phyloP scores from a whole-genome alignment of 805 yeast species.

The Metschnikowia rubicola region DNA sequence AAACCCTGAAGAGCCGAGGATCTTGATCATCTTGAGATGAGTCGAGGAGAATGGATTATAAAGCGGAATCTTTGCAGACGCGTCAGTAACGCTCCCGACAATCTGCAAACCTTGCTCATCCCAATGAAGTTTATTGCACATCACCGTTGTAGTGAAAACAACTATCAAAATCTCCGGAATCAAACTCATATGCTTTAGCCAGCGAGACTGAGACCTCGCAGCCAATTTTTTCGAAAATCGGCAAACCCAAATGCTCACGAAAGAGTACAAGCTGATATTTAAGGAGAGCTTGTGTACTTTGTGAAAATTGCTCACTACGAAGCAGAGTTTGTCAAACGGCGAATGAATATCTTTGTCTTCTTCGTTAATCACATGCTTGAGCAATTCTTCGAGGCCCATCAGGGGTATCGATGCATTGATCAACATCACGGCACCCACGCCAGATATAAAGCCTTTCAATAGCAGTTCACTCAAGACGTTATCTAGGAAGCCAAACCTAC shows the following conservation, averaged over 20 bases:
- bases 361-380: slow-evolving; percentile 36
- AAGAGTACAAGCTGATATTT: slow-evolving; percentile 52
- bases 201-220: slow-evolving; percentile 8
- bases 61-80: slow-evolving; percentile 45
- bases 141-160: slow-evolving; percentile 57
- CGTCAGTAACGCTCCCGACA: slow-evolving; percentile 59
- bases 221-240: slow-evolving; percentile 37
- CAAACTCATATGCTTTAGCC: slow-evolving; percentile 45
- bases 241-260: slow-evolving; percentile 45
- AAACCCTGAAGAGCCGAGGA: slow-evolving; percentile 65
- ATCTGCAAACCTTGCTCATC: slow-evolving; percentile 56
- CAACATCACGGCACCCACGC: slow-evolving; percentile 44
- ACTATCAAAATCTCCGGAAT: slow-evolving; percentile 83
- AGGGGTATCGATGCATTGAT: slow-evolving; percentile 68
- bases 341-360: slow-evolving; percentile 46
- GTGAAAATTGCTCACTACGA: slow-evolving; percentile 46
- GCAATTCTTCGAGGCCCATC: slow-evolving; percentile 56
- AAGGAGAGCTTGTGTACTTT: slow-evolving; percentile 59
- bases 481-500: slow-evolving; percentile 33
- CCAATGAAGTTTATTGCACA: slow-evolving; percentile 49
- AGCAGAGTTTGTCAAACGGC: slow-evolving; percentile 64
- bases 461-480: slow-evolving; percentile 39
- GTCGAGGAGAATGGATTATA: slow-evolving; percentile 54
- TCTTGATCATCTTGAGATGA: slow-evolving; percentile 47
- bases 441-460: slow-evolving; percentile 42